Evolutionary conservation across 768 basidiomycete species (phyloP), one percentile per base, ranked within the genome.

Genomic region (Xerocomellus dryophilus): DNA sequence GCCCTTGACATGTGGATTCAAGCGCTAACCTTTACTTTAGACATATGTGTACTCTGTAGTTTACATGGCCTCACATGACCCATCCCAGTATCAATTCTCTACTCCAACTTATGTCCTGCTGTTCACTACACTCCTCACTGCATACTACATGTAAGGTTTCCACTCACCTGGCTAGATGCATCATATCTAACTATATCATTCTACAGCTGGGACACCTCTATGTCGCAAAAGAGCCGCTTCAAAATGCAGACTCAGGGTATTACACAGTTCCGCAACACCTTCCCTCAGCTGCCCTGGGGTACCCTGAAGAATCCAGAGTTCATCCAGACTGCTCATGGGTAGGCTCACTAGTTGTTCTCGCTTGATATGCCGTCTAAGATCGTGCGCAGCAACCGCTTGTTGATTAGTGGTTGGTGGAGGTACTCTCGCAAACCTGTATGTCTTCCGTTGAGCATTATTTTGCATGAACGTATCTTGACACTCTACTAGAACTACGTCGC

Each of bases 41-140:
- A 94, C 95, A 41, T 99, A 99, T 68, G 90, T 91, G 60, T 99
- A 98, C 78, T 95, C 96, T 11, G 89, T 95, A 48, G 86, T 99
- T 47, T 98, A 94, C 78, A 98, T 99, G 91, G 88, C 91, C n/a
- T 87, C 91, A 5, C 89, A 93, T 70, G 85, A 97, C 55, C 91
- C 95, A 3, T 81, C 84, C 17, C 82, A 81, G 56, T 98, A 98
- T 76, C 82, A 77, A 36, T 98, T 94, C 79, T 86, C 92, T 6
- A 90, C 87, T 5, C 77, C 78, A 20, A 81, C 79, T 9, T 88
- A 93, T 56, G 74, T 92, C 51, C 61, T 83, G 47, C 78, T 98
- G 56, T 95, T 86, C 70, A 70, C 79, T 21, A 86, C 85, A 15
- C 79, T 98, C 43, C 76, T 93, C 41, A 84, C 83, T 9, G 90